Percentiles rank a stretch among this genome's conserved stretches.
These are phyloP conservation scores for Tetraselmis chui DNA, from an alignment of 139 green algal species.

Conservation along the genomic window DNA sequence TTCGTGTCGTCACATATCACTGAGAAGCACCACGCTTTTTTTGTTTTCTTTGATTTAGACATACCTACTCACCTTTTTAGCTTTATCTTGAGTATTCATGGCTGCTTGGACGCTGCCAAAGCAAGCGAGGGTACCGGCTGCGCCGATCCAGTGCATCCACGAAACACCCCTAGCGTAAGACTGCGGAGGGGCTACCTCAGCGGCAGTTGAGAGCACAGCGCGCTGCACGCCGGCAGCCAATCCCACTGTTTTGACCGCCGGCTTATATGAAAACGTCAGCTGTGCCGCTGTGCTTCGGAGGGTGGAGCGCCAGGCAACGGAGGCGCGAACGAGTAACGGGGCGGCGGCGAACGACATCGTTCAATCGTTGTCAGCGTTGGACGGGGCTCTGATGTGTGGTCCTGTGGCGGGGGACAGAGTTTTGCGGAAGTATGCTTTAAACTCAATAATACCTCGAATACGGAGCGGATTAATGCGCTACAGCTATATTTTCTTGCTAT, in stretches of 20 bases:
- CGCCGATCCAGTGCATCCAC: background rate
- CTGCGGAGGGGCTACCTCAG: background rate
- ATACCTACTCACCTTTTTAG: background rate
- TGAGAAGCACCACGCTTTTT: too few relatives aligned
- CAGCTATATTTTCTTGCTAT: too few relatives aligned
- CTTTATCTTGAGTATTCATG: background rate
- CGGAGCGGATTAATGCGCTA: too few relatives aligned
- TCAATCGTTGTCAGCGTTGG: too few relatives aligned
- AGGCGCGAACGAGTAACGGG: background rate
- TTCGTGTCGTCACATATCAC: too few relatives aligned
- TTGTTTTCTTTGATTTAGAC: too few relatives aligned
- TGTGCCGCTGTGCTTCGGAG: background rate
- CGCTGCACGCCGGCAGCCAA: background rate
- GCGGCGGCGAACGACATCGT: background rate
- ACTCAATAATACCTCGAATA: too few relatives aligned
- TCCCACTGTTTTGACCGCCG: too few relatives aligned
- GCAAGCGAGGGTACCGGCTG: background rate
- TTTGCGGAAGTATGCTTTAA: too few relatives aligned
- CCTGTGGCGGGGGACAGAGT: too few relatives aligned
- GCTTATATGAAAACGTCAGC: background rate
- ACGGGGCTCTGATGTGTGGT: too few relatives aligned
- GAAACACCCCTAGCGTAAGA: background rate
- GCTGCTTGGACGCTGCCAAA: background rate
- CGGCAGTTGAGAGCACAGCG: background rate
- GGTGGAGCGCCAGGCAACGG: background rate